Evolutionary conservation across 2,329 filamentous ascomycete genomes (phyloP).

Genomic region (Ophiocordyceps sinensis): DNA sequence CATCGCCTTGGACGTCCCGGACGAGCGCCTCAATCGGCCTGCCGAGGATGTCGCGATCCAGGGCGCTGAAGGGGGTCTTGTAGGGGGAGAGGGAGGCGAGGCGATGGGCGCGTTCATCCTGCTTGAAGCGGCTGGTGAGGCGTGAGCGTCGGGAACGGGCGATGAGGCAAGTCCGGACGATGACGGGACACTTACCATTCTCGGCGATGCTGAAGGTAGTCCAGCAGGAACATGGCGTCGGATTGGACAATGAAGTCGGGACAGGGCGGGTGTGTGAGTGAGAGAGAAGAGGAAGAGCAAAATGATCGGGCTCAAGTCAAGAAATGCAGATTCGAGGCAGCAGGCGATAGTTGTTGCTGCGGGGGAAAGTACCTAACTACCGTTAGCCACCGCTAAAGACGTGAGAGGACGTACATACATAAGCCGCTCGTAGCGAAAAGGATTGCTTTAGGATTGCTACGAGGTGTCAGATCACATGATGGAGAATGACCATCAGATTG

Average conservation of each 20-base stretch:
- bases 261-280: neutral
- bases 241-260: neutral
- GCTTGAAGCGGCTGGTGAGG: slow-evolving; percentile 55
- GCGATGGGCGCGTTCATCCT: slow-evolving; percentile 55
- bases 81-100: slow-evolving; percentile 56
- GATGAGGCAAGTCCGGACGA: too few species aligned
- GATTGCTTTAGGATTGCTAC: too few species aligned
- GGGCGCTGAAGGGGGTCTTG: slow-evolving; percentile 44
- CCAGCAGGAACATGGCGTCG: slow-evolving; percentile 25
- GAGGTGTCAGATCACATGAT: too few species aligned
- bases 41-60: slow-evolving; percentile 54
- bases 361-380: too few species aligned
- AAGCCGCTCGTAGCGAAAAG: too few species aligned
- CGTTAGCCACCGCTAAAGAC: too few species aligned
- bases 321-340: too few species aligned
- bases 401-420: too few species aligned
- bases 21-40: slow-evolving; percentile 69
- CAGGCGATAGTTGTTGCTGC: too few species aligned
- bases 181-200: slow-evolving; percentile 40
- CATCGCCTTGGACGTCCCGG: slow-evolving; percentile 56
- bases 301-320: too few species aligned
- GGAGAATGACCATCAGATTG: too few species aligned
- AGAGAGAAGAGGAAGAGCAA: too few species aligned
- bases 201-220: slow-evolving; percentile 55
- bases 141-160: neutral